Conservation (phyloP, 2,329 filamentous ascomycete species). For the Teratosphaeriaceae sp. region DNA sequence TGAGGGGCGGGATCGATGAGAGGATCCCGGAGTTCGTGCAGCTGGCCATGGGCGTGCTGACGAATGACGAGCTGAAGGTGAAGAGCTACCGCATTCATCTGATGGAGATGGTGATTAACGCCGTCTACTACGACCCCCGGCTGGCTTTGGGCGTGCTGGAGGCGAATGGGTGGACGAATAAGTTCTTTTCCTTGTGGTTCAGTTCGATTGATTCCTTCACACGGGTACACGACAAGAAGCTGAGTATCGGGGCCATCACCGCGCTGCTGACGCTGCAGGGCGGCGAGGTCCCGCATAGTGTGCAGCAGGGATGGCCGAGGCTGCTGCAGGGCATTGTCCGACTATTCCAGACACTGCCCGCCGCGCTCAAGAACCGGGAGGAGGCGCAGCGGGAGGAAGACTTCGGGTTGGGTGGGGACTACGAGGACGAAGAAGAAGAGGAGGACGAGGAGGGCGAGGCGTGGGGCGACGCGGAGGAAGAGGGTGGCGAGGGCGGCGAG, state of each 20-base stretch:
- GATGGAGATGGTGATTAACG: constrained; percentile 99
- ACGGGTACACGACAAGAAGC: constrained; percentile 96
- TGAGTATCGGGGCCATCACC: constrained; percentile 90
- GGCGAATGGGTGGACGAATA: constrained; percentile 89
- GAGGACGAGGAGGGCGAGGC: constrained; percentile 76
- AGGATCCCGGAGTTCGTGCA: constrained; percentile 84
- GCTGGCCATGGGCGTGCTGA: constrained; percentile 79
- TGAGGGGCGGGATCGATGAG: constrained; percentile 80
- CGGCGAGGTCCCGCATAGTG: constrained; percentile 80
- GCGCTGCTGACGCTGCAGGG: constrained; percentile 72
- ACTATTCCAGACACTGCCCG: constrained; percentile 85
- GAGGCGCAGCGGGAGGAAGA: constrained; percentile 82
- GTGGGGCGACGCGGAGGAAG: no score
- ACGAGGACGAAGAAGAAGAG: constrained; percentile 64
- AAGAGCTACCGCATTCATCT: constrained; percentile 94
- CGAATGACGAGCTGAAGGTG: constrained; percentile 69
- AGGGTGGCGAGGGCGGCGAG: constrained; percentile 61
- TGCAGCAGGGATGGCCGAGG: constrained; percentile 91
- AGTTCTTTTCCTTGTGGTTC: constrained; percentile 98
- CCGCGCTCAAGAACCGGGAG: constrained; percentile 84
- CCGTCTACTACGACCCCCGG: constrained; percentile 92
- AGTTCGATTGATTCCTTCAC: constrained; percentile 90
- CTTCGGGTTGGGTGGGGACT: constrained; percentile 70
- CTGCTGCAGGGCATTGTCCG: constrained; percentile 82
- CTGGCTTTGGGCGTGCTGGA: constrained; percentile 85